Percentiles rank a stretch among this genome's conserved stretches.
Evolutionary conservation across 2,329 filamentous ascomycete species (phyloP).

Genomic region (Amesomyces nigricolor): DNA sequence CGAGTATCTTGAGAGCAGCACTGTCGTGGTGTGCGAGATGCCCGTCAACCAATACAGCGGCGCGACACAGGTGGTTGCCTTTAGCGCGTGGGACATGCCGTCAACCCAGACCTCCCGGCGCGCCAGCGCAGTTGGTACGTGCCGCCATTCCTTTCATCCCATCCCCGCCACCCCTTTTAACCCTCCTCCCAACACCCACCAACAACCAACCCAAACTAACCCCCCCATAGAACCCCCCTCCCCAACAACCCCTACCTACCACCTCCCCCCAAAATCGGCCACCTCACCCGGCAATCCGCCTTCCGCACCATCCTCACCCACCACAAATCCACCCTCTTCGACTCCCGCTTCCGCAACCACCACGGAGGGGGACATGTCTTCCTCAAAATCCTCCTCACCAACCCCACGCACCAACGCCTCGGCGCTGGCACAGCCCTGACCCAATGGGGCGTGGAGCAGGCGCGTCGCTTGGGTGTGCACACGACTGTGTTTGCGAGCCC

Average conservation of each 20-base stretch:
- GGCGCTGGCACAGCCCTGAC: conserved; percentile 24
- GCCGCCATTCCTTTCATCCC: not conserved
- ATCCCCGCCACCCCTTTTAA: not conserved
- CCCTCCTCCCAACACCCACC: not conserved
- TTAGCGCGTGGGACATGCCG: conserved; percentile 23
- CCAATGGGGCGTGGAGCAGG: conserved; percentile 23
- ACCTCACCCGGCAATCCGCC: conserved; percentile 20
- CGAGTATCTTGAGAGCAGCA: conserved; percentile 24
- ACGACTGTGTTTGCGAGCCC: conserved; percentile 27
- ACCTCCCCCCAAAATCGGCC: conserved; percentile 19
- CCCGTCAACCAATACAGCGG: not conserved
- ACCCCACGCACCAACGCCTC: conserved; percentile 22
- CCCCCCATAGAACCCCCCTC: conserved; percentile 10
- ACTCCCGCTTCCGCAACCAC: conserved; percentile 9
- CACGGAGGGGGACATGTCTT: conserved; percentile 20
- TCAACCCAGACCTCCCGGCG: not conserved
- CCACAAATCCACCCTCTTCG: conserved; percentile 22
- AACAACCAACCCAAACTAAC: conserved; percentile 2
- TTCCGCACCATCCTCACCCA: conserved; percentile 18
- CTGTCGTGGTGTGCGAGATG: conserved; percentile 27
- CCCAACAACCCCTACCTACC: conserved; percentile 13
- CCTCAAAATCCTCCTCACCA: conserved; percentile 25
- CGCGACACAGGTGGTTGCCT: conserved; percentile 21
- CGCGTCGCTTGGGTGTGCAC: conserved; percentile 12
- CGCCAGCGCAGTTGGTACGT: conserved; percentile 5